These are phyloP conservation scores for Aspergillus cavernicola DNA, from an alignment of 495 filamentous ascomycete species.

Conservation along the genomic window DNA sequence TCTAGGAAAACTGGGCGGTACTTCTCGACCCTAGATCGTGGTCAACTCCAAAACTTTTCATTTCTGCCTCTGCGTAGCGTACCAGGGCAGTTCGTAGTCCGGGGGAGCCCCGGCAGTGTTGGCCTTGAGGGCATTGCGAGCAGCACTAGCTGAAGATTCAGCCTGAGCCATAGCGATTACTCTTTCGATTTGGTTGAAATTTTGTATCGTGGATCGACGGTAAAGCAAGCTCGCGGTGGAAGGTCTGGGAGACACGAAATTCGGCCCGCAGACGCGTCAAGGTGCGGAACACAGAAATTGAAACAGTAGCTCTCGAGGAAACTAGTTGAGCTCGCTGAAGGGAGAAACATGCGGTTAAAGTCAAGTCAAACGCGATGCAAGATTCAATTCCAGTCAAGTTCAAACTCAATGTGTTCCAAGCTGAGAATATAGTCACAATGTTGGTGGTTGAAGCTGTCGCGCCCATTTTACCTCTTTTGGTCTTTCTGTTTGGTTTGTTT, in stretches of 20 bases:
- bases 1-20: constrained; percentile 92
- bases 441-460: too few species aligned
- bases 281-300: constrained; percentile 10
- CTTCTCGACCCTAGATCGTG: constrained; percentile 82
- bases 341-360: too few species aligned
- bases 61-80: constrained; percentile 20
- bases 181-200: too few species aligned
- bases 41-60: not conserved
- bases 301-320: not conserved
- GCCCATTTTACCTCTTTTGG: constrained; percentile 5
- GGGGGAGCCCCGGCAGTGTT: constrained; percentile 56
- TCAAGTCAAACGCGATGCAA: too few species aligned
- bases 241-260: constrained; percentile 31
- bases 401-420: not conserved
- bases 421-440: too few species aligned
- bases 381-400: not conserved
- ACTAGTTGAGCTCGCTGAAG: not conserved
- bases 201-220: not conserved
- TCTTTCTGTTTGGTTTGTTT: not conserved
- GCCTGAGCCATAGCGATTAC: constrained; percentile 43
- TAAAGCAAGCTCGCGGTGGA: not conserved
- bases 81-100: constrained; percentile 92
- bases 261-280: constrained; percentile 25
- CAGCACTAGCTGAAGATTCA: constrained; percentile 75
- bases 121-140: constrained; percentile 64